A percentile compares a stretch with the other conserved stretches of the same genome.
Evolutionary conservation across 345 rosid species (phyloP).

Genomic region (Linum trigynum): DNA sequence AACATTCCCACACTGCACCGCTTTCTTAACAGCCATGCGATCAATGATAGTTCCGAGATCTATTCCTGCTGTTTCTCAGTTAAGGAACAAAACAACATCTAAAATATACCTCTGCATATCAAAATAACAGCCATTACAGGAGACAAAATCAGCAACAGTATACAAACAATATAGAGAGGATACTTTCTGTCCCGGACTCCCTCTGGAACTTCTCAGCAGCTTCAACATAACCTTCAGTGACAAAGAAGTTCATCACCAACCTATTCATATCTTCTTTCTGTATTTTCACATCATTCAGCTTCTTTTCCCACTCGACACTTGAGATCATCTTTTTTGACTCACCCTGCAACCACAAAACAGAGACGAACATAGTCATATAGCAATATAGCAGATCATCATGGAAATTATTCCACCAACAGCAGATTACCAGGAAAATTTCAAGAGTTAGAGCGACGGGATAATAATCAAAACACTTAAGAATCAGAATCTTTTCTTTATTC

Average conservation of each 20-base stretch:
- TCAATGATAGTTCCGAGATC: conserved; percentile 90
- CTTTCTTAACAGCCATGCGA: conserved; percentile 96
- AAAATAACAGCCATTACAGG: background rate
- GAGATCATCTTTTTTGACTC: conserved; percentile 61
- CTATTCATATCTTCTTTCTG: conserved; percentile 95
- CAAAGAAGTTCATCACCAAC: conserved; percentile 95
- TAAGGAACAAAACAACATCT: conserved; percentile 30
- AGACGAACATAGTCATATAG: background rate
- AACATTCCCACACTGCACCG: conserved; percentile 88
- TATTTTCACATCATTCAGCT: conserved; percentile 69
- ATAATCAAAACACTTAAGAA: too few species aligned
- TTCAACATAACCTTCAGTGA: conserved; percentile 93
- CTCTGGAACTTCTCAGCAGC: conserved; percentile 82
- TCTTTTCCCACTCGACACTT: conserved; percentile 90
- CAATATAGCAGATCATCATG: background rate
- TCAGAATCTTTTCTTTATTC: too few species aligned
- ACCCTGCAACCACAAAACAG: conserved; percentile 28
- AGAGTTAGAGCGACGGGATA: background rate
- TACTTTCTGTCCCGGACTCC: conserved; percentile 96
- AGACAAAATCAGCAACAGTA: conserved; percentile 1
- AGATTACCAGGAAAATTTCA: background rate
- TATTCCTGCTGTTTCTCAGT: conserved; percentile 64
- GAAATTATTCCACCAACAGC: background rate
- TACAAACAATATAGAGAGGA: conserved; percentile 19
- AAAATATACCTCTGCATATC: background rate